Base-by-base conservation (phyloP, 495 filamentous ascomycete species). In the Tuber melanosporum region DNA sequence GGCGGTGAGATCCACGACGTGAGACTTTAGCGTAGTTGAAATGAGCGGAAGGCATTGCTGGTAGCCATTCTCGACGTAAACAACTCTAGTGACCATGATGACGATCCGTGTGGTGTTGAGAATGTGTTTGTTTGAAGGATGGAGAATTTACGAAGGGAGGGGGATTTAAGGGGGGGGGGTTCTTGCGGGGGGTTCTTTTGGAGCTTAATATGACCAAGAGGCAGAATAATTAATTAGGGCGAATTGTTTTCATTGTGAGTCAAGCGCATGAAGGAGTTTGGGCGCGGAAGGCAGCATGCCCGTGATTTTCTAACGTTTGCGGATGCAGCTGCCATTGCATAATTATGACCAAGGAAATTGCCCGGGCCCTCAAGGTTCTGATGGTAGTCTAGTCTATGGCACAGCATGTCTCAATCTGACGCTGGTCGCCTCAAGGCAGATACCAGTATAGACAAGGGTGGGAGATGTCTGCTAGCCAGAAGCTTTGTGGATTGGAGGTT, bases 1-100 rank as follows among this genome's bases (percentile, higher is more conserved):
- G n/a, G 80, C 80, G 44, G 80, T 81, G 17, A 81, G 72, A 70
- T 78, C 79, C 20, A 82, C 80, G 19, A 82, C 26, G 57, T 66
- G 57, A 17, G 57, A 66, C 57, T 15, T 66, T 36, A 66, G 26
- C 8, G 57, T 66, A 36, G 26, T 66, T 8, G 57, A 66, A 66
- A 66, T 8, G 57, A 66, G 57, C 1, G 57, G 57, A 19, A 66
- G 57, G 14, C 26, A 66, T 66, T 32, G 12, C 57, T 36, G 14
- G 57, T 15, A 36, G 26, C 57, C 57, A 17, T 36, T 15, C 1
- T 66, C 57, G 14, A 36, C 12, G 26, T 66, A 66, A 12, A 26
- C 15, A 36, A 66, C 3, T 19, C 57, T 36, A 4, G 57, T 19
- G 26, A 26, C 32, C 57, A 66, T 66, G 26, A 5, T 26, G 57